Evolutionary conservation across 192 early-diverging fungal genomes (phyloP), one percentile per base, ranked within the genome.

Genomic region (Backusella liffmaniae): DNA sequence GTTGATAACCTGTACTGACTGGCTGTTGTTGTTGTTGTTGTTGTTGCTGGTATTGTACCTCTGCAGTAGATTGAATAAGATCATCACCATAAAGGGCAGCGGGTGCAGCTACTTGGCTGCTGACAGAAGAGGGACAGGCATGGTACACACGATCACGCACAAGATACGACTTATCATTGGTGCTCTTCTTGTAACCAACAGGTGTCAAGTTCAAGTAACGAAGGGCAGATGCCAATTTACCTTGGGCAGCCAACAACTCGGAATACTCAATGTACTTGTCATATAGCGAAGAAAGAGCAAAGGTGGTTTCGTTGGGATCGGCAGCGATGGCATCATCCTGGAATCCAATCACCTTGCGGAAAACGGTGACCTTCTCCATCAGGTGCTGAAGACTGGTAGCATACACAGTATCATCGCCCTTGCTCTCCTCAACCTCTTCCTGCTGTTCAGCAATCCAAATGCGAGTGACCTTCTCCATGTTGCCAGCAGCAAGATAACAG

Each of bases 351-450:
- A 96, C 98, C 66, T 93, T 92, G 36, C 95, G 91, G 87, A 98
- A 97, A 35, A 99, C 91, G 10, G 95, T 89, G 29, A 98, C 91
- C 83, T 96, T 96, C 77, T 98, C 96, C 59, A 98, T 88, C 13
- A 98, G 80, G 56, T 84, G 76, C 46, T 97, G 95, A 23, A 99
- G 80, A 5, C 88, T 81, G 26, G 84, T 76, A 34, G 87, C 80
- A 10, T 66, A 49, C 5, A 74, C 66, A 23, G 37, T 49, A 41
- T 70, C 66, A 26, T 73, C 67, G 15, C 72, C 49, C 18, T 56
- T 66, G 32, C 36, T 73, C 37, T 76, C 67, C 51, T 70, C 65
- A 36, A 81, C 78, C 65, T 89, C 87, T 39, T 89, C 86, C 67
- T 86, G 85, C 29, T 89, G 88, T 23, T 87, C 85, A 15, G 79